phyloP scores from a whole-genome alignment of 192 early-diverging fungal genomes.

The Linnemannia elongata region DNA sequence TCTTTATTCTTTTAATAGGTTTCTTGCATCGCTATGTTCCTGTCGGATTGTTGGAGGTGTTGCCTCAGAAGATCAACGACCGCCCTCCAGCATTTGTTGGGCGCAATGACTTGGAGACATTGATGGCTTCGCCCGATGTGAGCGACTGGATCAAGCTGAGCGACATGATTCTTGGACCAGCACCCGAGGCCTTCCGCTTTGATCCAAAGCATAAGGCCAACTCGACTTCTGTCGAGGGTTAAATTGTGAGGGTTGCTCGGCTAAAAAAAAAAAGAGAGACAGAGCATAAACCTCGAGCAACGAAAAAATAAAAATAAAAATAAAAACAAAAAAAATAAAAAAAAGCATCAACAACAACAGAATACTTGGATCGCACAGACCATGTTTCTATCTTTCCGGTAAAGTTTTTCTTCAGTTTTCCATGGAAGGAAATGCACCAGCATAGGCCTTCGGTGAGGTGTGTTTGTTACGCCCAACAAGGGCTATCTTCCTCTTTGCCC shows the following conservation, averaged over 20 bases:
- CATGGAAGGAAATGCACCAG: neutral
- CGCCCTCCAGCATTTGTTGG: constrained; percentile 89
- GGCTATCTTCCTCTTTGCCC: neutral
- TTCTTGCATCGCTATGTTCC: constrained; percentile 84
- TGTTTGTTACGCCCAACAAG: neutral
- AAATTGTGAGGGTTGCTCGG: neutral
- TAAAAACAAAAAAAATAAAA: neutral
- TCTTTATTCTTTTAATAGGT: constrained; percentile 30
- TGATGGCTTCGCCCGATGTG: constrained; percentile 86
- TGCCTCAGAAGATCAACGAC: constrained; percentile 94
- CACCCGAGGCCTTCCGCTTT: constrained; percentile 89
- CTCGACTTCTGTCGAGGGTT: constrained; percentile 62
- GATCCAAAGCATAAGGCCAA: constrained; percentile 96
- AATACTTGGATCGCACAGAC: neutral
- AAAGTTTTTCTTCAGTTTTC: neutral
- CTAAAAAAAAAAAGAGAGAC: neutral
- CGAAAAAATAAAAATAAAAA: neutral
- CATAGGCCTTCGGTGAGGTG: neutral
- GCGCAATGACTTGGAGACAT: constrained; percentile 92
- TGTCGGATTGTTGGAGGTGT: constrained; percentile 90
- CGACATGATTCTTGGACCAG: constrained; percentile 92
- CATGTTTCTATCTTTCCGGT: neutral
- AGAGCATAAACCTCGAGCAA: neutral
- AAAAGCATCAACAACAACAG: neutral
- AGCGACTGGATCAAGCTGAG: constrained; percentile 95